A percentile compares a stretch with the other conserved stretches of the same genome.
Evolutionary conservation across 2,329 filamentous ascomycete species (phyloP).

Genomic region (Neonectria punicea): DNA sequence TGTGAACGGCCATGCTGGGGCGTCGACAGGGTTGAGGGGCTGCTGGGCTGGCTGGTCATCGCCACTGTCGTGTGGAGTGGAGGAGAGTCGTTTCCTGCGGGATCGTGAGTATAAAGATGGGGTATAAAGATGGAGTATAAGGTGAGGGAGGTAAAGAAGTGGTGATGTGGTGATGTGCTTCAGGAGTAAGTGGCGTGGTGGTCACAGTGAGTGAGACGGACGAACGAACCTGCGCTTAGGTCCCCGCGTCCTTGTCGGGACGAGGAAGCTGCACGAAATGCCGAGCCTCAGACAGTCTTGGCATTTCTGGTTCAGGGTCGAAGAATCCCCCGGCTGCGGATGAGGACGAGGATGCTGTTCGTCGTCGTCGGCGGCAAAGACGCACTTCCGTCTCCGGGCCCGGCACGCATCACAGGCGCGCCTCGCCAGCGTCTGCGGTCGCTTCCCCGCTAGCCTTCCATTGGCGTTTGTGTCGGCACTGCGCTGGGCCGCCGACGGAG

Average conservation of each 20-base stretch:
- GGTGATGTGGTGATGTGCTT: neutral
- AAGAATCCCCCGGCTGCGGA: neutral
- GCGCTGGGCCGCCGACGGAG: slow-evolving; percentile 6
- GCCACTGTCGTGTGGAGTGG: slow-evolving; percentile 17
- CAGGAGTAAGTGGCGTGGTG: neutral
- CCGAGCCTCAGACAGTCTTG: slow-evolving; percentile 33
- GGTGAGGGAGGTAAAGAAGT: neutral
- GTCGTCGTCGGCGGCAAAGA: slow-evolving; percentile 13
- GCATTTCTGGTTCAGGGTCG: slow-evolving; percentile 13
- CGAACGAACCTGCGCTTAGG: slow-evolving; percentile 38
- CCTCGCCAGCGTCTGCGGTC: slow-evolving; percentile 29
- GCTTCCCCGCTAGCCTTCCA: neutral
- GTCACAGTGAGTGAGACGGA: neutral
- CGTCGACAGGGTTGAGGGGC: neutral
- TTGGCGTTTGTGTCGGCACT: neutral
- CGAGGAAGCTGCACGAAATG: slow-evolving; percentile 36
- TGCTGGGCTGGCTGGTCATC: slow-evolving; percentile 12
- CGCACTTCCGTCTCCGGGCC: slow-evolving; percentile 38
- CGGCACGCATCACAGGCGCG: slow-evolving; percentile 41
- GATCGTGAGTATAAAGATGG: neutral
- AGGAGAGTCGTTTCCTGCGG: slow-evolving; percentile 11
- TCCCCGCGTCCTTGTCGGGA: slow-evolving; percentile 38
- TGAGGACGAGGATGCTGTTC: slow-evolving; percentile 15
- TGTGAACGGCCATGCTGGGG: slow-evolving; percentile 14
- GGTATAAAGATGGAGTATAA: neutral